Percentiles rank a stretch among this genome's conserved stretches.
phyloP scores from a whole-genome alignment of 1,284 basidiomycete species.

The Malassezia slooffiae region DNA sequence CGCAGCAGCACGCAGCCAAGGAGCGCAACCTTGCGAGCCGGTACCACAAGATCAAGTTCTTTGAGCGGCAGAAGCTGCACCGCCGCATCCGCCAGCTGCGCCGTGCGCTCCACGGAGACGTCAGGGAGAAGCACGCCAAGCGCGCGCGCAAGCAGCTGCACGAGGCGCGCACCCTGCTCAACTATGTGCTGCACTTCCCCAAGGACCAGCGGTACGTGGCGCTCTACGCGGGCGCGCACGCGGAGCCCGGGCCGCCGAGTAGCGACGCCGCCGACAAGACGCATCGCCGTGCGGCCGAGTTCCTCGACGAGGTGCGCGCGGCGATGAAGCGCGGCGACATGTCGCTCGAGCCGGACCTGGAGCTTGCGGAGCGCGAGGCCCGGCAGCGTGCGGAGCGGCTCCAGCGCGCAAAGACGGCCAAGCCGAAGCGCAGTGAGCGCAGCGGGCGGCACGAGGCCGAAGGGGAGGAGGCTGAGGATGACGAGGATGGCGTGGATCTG shows the following conservation, averaged over 20 bases:
- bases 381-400: neutral
- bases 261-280: constrained; percentile 4
- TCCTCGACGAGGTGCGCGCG: constrained; percentile 7
- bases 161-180: constrained; percentile 8
- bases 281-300: constrained; percentile 12
- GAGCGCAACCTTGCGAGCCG: constrained; percentile 3
- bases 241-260: constrained; percentile 4
- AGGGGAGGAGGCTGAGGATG: neutral
- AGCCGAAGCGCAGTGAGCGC: neutral
- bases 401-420: neutral
- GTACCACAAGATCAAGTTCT: constrained; percentile 18
- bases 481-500: neutral
- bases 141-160: neutral
- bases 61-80: constrained; percentile 14
- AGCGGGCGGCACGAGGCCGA: neutral
- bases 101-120: neutral
- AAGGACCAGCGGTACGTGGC: constrained; percentile 12
- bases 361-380: constrained; percentile 6
- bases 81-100: constrained; percentile 9
- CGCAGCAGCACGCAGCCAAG: constrained; percentile 3
- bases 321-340: constrained; percentile 8
- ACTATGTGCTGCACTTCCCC: constrained; percentile 15
- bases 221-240: constrained; percentile 3
- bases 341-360: constrained; percentile 11
- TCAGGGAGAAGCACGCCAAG: neutral